Evolutionary conservation across 768 basidiomycete species (phyloP), one percentile per base, ranked within the genome.

Genomic region (Omphalotus guepiniiformis): DNA sequence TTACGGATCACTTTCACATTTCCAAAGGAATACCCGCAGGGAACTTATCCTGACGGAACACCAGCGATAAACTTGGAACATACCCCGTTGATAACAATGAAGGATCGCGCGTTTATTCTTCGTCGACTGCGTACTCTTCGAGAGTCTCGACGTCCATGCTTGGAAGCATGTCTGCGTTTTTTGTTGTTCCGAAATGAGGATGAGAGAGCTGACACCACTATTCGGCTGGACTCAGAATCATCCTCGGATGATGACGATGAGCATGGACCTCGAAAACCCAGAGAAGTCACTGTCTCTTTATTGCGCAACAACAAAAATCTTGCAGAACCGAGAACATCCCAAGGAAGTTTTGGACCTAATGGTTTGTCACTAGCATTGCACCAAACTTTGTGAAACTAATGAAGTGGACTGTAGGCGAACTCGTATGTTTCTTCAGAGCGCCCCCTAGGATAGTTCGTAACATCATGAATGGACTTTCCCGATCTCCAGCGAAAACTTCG

Each of bases 1-100:
- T 82, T 93, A 49, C 83, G 94, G 1, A 78, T 95, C 22, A 85
- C 88, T 1, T 94, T 96, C 68, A 83, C 80, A 1, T 97, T 97
- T 58, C 93, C 95, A 1, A 74, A 80, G 19, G 79, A 79, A 35
- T 98, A 98, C 59, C 87, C 89, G 0, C 73, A 80, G 5, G 73
- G 75, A 0, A 54, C 53, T 1, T 69, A 82, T 55, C 88, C 90
- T 1, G 71, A 78, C 8, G 79, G 84, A 16, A 82, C 75, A 0
- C 88, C 90, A 0, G 72, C 72, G 8, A 79, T 97, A 37, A 90
- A 93, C 40, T 72, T 97, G 2, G 93, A 97, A 59, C 80, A 83
- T 16, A 90, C 79, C 54, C 84, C 87, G 1, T 73, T 92, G 2
- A 86, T 97, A 50, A 80, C 88, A 1, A 75, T 85, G 43, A 80